Conservation (phyloP, 2,329 filamentous ascomycete species). For the Camillea tinctor region DNA sequence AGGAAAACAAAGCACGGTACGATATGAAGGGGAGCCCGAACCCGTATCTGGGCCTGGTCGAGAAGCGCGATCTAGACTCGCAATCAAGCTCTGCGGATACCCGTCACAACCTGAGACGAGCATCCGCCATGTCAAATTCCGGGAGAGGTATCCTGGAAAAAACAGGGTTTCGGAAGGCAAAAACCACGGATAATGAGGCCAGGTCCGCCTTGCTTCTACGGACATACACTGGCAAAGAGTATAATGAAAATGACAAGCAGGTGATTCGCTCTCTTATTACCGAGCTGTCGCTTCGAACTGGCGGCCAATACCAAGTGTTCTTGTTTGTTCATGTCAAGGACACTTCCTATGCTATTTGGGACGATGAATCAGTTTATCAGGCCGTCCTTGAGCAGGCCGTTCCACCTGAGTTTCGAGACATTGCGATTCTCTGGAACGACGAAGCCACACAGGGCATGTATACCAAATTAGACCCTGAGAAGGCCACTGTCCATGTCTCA, state of each 20-base stretch:
- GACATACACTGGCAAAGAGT: constrained; percentile 72
- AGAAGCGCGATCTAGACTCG: constrained; percentile 28
- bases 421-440: constrained; percentile 74
- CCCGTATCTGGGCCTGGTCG: constrained; percentile 40
- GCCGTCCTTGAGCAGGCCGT: constrained; percentile 60
- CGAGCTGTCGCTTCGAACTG: constrained; percentile 72
- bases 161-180: constrained; percentile 13
- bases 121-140: background rate
- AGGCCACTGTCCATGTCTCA: constrained; percentile 54
- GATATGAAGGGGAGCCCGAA: constrained; percentile 43
- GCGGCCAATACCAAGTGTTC: constrained; percentile 79
- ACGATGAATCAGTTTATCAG: constrained; percentile 58
- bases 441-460: constrained; percentile 75
- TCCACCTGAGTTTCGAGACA: constrained; percentile 67
- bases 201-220: constrained; percentile 75
- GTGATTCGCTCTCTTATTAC: constrained; percentile 76
- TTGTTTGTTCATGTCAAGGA: constrained; percentile 78
- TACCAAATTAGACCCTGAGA: constrained; percentile 62
- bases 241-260: constrained; percentile 76
- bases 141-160: constrained; percentile 6
- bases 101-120: constrained; percentile 13
- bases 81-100: constrained; percentile 10
- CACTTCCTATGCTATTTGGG: constrained; percentile 54
- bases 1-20: constrained; percentile 66
- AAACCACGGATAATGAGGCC: constrained; percentile 35